These are phyloP conservation scores for Leptomonas pyrrhocoris DNA, from an alignment of 208 protist species.

Conservation along the genomic window DNA sequence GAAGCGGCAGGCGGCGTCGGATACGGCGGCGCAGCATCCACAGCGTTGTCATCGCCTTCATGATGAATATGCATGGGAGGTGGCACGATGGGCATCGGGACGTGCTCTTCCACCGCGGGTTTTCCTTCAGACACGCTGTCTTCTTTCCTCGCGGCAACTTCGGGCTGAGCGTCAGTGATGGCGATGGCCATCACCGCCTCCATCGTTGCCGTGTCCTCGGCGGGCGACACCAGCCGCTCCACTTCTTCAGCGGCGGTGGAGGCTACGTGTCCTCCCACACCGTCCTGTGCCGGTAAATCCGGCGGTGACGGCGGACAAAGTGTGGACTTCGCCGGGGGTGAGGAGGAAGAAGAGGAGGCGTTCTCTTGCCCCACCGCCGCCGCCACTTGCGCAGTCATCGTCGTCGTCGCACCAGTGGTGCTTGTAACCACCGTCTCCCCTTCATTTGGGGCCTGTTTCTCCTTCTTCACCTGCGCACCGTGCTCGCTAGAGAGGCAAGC, in stretches of 20 bases:
- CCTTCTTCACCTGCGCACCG: slow-evolving; percentile 6
- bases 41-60: too few relatives aligned
- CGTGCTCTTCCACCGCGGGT: too few relatives aligned
- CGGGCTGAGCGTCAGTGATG: neutral
- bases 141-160: too few relatives aligned
- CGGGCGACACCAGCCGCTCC: slow-evolving; percentile 8
- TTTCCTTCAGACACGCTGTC: too few relatives aligned
- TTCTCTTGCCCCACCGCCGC: neutral
- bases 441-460: too few relatives aligned
- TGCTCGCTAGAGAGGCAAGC: neutral
- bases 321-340: too few relatives aligned
- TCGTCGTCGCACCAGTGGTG: too few relatives aligned
- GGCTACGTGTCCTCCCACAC: neutral
- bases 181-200: slow-evolving; percentile 8
- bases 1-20: too few relatives aligned
- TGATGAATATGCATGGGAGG: too few relatives aligned
- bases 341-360: too few relatives aligned
- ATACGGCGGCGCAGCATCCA: neutral
- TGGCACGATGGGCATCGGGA: neutral
- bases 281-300: neutral
- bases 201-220: slow-evolving; percentile 14
- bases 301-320: neutral
- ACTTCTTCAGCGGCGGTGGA: slow-evolving; percentile 11
- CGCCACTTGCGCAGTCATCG: neutral
- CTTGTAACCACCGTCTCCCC: too few relatives aligned